Conservation (phyloP, 2,329 filamentous ascomycete genomes). For the Chaetomium globosum region DNA sequence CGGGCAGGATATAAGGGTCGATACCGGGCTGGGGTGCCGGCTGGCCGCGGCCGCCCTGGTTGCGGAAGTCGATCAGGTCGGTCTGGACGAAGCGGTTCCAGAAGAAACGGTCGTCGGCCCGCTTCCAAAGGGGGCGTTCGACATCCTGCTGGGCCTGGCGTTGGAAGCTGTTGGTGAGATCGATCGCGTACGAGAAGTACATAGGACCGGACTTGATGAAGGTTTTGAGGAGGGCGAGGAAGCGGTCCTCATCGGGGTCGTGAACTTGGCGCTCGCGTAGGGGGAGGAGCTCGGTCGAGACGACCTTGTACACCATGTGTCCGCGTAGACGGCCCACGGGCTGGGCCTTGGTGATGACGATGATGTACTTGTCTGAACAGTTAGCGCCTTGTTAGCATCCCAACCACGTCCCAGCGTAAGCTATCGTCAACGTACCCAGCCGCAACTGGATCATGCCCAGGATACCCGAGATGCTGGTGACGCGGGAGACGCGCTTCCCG, state of each 20-base stretch:
- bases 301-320: slow-evolving; percentile 93
- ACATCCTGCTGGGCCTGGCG: slow-evolving; percentile 78
- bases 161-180: slow-evolving; percentile 96
- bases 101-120: slow-evolving; percentile 96
- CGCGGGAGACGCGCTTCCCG: slow-evolving; percentile 69
- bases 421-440: slow-evolving; percentile 64
- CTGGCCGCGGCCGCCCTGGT: slow-evolving; percentile 62
- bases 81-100: slow-evolving; percentile 95
- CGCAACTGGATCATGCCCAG: slow-evolving; percentile 91
- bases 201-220: slow-evolving; percentile 83
- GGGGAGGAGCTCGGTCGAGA: slow-evolving; percentile 88
- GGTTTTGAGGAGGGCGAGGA: slow-evolving; percentile 77
- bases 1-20: slow-evolving; percentile 90
- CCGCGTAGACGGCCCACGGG: slow-evolving; percentile 89
- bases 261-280: slow-evolving; percentile 88
- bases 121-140: slow-evolving; percentile 79
- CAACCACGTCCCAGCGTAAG: background rate
- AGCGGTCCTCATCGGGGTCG: slow-evolving; percentile 92
- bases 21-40: slow-evolving; percentile 71
- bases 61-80: slow-evolving; percentile 87
- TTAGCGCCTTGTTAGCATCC: slow-evolving; percentile 17
- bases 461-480: slow-evolving; percentile 93
- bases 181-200: slow-evolving; percentile 98
- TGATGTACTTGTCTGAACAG: slow-evolving; percentile 81
- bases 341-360: slow-evolving; percentile 92